Percentiles rank a stretch among this genome's conserved stretches.
Evolutionary conservation across 306 rosid genomes (phyloP).

Genomic region (Herpetospermum pedunculosum): DNA sequence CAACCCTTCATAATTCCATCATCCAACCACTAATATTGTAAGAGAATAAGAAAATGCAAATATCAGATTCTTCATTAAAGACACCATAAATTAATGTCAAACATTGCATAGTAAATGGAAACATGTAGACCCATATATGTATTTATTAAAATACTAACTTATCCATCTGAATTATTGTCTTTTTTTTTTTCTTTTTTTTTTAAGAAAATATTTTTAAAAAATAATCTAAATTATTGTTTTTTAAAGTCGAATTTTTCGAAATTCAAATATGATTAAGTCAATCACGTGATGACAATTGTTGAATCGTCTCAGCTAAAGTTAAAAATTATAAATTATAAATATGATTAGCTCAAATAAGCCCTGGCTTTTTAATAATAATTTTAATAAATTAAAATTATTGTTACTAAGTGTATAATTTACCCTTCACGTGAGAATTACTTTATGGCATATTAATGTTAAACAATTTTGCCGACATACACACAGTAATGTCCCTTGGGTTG

Average conservation of each 20-base stretch:
- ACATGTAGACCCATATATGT: constrained; percentile 19
- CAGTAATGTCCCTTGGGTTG: no score
- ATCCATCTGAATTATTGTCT: constrained; percentile 7
- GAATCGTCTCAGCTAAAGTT: not conserved
- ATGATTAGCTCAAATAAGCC: not conserved
- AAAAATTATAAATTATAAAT: not conserved
- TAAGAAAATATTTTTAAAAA: not conserved
- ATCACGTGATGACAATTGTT: not conserved
- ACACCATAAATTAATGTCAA: constrained; percentile 6
- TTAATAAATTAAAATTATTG: not conserved
- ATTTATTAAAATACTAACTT: constrained; percentile 8
- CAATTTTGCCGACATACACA: not conserved
- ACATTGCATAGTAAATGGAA: constrained; percentile 15
- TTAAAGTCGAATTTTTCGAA: not conserved
- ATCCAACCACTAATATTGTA: constrained; percentile 8
- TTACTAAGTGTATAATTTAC: not conserved
- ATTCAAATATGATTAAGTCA: not conserved
- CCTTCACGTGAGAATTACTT: not conserved
- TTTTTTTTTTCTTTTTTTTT: not conserved
- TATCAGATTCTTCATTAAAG: not conserved
- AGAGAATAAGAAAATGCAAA: constrained; percentile 1
- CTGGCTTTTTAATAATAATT: not conserved
- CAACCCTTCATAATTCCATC: not conserved
- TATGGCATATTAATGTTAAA: not conserved
- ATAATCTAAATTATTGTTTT: not conserved